Evolutionary conservation across 1,139 yeast genomes (phyloP).

Genomic region (Kurtzmaniella quercitrusa): DNA sequence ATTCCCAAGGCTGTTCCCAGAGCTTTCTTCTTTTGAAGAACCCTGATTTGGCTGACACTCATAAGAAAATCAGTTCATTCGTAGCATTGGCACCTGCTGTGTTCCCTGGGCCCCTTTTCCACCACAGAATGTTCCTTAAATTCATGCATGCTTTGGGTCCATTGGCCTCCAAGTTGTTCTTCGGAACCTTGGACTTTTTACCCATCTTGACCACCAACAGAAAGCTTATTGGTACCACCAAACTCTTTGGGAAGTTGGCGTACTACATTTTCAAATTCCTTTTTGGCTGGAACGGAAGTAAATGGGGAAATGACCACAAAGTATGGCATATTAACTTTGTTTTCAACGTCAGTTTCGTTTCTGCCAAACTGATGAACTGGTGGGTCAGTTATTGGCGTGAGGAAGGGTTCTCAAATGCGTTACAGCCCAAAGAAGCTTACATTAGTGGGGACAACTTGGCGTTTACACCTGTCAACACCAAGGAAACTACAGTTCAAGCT

Average conservation of each 20-base stretch:
- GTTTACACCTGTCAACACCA: conserved; percentile 11
- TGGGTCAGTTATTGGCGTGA: conserved; percentile 58
- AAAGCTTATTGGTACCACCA: conserved; percentile 36
- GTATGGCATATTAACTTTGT: conserved; percentile 70
- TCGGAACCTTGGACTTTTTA: conserved; percentile 60
- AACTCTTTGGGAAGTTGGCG: conserved; percentile 57
- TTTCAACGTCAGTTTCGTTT: conserved; percentile 82
- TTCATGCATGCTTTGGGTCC: conserved; percentile 46
- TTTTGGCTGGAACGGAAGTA: conserved; percentile 77
- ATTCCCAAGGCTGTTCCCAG: conserved; percentile 93
- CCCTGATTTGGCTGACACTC: conserved; percentile 25
- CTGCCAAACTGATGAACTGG: conserved; percentile 83
- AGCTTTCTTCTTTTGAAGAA: conserved; percentile 55
- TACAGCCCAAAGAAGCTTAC: conserved; percentile 31
- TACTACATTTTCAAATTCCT: conserved; percentile 79
- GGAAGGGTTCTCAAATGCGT: conserved; percentile 39
- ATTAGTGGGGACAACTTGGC: conserved; percentile 22
- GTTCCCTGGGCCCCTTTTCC: conserved; percentile 72
- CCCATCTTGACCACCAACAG: conserved; percentile 55
- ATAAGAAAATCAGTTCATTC: conserved; percentile 57
- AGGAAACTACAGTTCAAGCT: conserved; percentile 4
- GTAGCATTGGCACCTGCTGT: conserved; percentile 87
- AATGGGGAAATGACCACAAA: conserved; percentile 61
- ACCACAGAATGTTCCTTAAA: conserved; percentile 51
- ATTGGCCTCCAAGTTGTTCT: conserved; percentile 39